Percentiles rank a stretch among this genome's conserved stretches.
Evolutionary conservation across 2,329 filamentous ascomycete genomes (phyloP).

Genomic region (Pseudogymnoascus sp.): DNA sequence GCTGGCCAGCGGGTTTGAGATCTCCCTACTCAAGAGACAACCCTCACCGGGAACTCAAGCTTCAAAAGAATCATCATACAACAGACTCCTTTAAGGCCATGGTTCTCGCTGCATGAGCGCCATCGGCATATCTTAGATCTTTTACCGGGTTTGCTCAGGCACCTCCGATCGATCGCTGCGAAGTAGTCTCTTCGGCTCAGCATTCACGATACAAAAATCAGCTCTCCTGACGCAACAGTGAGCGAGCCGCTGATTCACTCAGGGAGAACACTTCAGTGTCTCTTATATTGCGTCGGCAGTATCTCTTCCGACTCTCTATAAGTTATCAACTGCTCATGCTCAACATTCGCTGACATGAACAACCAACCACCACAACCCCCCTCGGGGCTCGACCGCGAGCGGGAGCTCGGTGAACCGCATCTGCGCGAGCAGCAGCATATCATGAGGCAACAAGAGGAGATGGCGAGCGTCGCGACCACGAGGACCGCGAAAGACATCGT

Average conservation of each 20-base stretch:
- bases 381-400: constrained; percentile 30
- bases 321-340: background rate
- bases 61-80: constrained; percentile 6
- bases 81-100: constrained; percentile 1
- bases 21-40: constrained; percentile 10
- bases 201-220: constrained; percentile 9
- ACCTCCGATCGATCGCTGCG: background rate
- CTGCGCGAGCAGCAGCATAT: constrained; percentile 46
- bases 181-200: background rate
- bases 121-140: background rate
- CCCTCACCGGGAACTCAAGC: constrained; percentile 7
- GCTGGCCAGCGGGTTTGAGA: constrained; percentile 11
- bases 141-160: constrained; percentile 4
- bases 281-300: background rate
- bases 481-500: constrained; percentile 58
- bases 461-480: constrained; percentile 43
- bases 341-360: constrained; percentile 22
- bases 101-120: constrained; percentile 7
- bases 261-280: background rate
- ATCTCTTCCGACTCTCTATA: background rate
- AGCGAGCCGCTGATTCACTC: constrained; percentile 8
- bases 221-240: constrained; percentile 5
- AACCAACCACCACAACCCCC: constrained; percentile 26
- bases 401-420: constrained; percentile 48
- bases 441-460: constrained; percentile 45